Conservation (phyloP, 1,284 basidiomycete genomes). For the Paramarasmius palmivorus region DNA sequence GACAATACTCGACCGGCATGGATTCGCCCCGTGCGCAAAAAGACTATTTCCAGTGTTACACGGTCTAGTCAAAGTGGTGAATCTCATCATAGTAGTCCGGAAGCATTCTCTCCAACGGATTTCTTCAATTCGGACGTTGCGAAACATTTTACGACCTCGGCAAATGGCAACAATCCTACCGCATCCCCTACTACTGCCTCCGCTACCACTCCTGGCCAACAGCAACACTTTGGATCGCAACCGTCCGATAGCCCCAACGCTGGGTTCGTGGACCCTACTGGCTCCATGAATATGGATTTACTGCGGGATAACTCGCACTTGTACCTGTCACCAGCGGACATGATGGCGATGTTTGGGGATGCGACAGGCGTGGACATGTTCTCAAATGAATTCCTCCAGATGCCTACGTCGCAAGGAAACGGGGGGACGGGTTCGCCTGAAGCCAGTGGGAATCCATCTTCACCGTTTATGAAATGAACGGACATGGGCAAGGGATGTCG, state of each 20-base stretch:
- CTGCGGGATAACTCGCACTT: constrained; percentile 39
- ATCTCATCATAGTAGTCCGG: constrained; percentile 48
- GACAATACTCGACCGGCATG: constrained; percentile 71
- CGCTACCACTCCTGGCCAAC: constrained; percentile 11
- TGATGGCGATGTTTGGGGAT: constrained; percentile 46
- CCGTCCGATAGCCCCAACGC: no score
- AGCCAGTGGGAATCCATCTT: no score
- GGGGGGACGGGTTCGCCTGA: no score
- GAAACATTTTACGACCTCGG: constrained; percentile 4
- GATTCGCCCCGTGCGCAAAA: constrained; percentile 84
- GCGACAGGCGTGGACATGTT: constrained; percentile 5
- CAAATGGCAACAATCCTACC: constrained; percentile 15
- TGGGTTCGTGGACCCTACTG: constrained; percentile 1
- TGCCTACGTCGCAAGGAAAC: no score
- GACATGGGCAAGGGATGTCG: no score
- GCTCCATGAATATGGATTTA: constrained; percentile 28
- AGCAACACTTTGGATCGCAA: no score
- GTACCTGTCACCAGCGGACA: constrained; percentile 43
- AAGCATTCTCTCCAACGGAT: constrained; percentile 62
- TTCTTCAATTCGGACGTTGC: constrained; percentile 43
- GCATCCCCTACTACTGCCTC: constrained; percentile 18
- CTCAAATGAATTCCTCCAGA: no score
- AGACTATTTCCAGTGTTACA: constrained; percentile 47
- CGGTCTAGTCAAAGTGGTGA: constrained; percentile 27
- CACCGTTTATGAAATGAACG: no score